Evolutionary conservation across 2,329 filamentous ascomycete species (phyloP), one percentile per base, ranked within the genome.

Genomic region (Penicillium sp.): DNA sequence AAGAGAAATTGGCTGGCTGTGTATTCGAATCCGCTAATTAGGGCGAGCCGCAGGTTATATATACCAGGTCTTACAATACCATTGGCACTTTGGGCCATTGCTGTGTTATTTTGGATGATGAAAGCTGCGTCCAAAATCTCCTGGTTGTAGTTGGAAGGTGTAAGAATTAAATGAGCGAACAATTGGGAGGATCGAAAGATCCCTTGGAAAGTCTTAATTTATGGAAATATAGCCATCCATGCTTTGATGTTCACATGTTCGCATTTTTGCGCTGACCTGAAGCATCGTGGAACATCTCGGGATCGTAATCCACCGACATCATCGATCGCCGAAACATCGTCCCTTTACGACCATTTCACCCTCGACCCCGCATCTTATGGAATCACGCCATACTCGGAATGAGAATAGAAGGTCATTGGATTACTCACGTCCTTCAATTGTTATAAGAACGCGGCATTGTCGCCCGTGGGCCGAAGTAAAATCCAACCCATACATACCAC

Each of bases 261-360:
- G 2, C n/a, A 26, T 30, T 40, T 17, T 29, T 29, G 26, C 13
- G 27, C 33, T 40, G 26, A 20, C 21, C 4, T 26, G 15, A 17
- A 10, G 32, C n/a, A 27, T 34, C 41, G 48, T 43, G 27, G 48
- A 32, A 45, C 27, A 32, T 32, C 27, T 26, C 39, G 37, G 33
- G 44, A 49, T 33, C 15, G 23, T 39, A 32, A 46, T 27, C 48
- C 56, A 57, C 56, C 56, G 56, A 59, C 56, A 59, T 59, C 56
- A 59, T 52, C 41, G 56, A 56, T 59, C 56, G 44, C 21, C 56
- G 6, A 46, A 39, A 27, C 48, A 13, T 46, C 37, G 48, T 45
- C 50, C 10, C 26, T 51, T 54, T 29, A 6, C 39, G 56, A 41
- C 21, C 7, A 9, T 34, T 52, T 54, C 27, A 15, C 24, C 33